These are phyloP conservation scores for rapeseed (Brassica napus) DNA, from an alignment of 345 rosid species.

Conservation along the genomic window Da-Ae NC_063440.1:24890001-24890500, in stretches of 20 bases:
- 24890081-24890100: constrained; percentile 4
- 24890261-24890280: background rate
- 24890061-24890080: constrained; percentile 9
- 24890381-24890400: constrained; percentile 68
- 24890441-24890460: background rate
- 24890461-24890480: background rate
- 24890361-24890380: constrained; percentile 63
- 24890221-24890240: background rate
- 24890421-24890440: background rate
- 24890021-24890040: constrained; percentile 38
- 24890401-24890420: constrained; percentile 82
- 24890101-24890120: constrained; percentile 3
- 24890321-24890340: constrained; percentile 74
- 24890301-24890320: constrained; percentile 29
- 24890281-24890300: constrained; percentile 1
- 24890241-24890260: background rate
- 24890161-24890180: constrained; percentile 19
- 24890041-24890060: constrained; percentile 34
- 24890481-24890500: constrained; percentile 52
- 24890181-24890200: background rate
- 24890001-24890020: constrained; percentile 75
- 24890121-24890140: constrained; percentile 3
- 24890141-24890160: constrained; percentile 32
- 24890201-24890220: background rate
- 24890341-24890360: constrained; percentile 66